A percentile compares a stretch with the other conserved stretches of the same genome.
These are phyloP conservation scores for Prunus davidiana DNA, from an alignment of 306 rosid species.

Conservation along the genomic window DNA sequence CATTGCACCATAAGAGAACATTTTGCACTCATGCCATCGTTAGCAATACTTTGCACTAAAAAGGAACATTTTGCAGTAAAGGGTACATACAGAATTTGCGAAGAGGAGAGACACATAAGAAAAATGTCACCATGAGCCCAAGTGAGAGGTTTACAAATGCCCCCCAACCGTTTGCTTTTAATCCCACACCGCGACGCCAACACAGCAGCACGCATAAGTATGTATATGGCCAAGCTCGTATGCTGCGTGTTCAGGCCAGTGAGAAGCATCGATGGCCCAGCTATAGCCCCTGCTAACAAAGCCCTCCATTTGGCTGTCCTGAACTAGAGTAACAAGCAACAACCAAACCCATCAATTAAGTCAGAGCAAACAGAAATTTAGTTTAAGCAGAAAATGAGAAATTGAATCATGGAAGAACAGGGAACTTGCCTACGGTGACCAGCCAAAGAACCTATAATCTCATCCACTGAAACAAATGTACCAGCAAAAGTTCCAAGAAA, in stretches of 20 bases:
- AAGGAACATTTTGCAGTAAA: no score
- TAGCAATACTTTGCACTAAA: background rate
- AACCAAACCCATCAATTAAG: conserved; percentile 22
- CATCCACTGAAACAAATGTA: conserved; percentile 83
- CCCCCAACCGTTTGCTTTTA: conserved; percentile 85
- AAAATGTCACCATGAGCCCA: conserved; percentile 96
- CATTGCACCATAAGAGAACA: background rate
- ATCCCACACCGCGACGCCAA: conserved; percentile 93
- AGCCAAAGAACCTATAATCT: conserved; percentile 60
- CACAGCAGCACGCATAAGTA: conserved; percentile 92
- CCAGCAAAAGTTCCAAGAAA: conserved; percentile 94
- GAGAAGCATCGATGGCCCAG: conserved; percentile 90
- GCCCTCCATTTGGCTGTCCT: conserved; percentile 97
- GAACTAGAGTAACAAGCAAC: conserved; percentile 45
- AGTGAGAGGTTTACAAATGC: conserved; percentile 84
- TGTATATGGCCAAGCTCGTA: conserved; percentile 86
- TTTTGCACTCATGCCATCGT: background rate
- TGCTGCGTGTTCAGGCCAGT: conserved; percentile 84
- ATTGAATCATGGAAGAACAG: conserved; percentile 18
- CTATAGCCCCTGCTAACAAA: conserved; percentile 85
- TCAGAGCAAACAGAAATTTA: conserved; percentile 11
- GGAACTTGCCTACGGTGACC: conserved; percentile 90
- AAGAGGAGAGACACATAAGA: conserved; percentile 95
- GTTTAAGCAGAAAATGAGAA: background rate
- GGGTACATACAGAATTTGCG: conserved; percentile 79